Conservation (phyloP, 805 yeast genomes). For the Monosporozyma servazzii region DNA sequence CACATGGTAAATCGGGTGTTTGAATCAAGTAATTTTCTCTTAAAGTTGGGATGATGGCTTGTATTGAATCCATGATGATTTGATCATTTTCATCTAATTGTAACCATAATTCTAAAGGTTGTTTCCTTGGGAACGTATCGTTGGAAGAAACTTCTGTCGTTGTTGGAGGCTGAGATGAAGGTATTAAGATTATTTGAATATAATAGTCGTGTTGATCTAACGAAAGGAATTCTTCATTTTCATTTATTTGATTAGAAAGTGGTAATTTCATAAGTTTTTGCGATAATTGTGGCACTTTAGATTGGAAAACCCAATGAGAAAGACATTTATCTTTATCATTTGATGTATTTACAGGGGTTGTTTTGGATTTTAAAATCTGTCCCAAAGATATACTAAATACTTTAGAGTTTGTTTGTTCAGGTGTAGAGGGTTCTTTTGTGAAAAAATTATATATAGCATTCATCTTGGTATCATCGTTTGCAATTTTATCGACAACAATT, state of each 20-base stretch:
- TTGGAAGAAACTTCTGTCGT: background rate
- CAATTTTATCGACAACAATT: background rate
- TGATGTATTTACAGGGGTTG: background rate
- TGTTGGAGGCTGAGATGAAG: background rate
- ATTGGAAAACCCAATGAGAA: slow-evolving; percentile 13
- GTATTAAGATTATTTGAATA: slow-evolving; percentile 19
- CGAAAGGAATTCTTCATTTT: slow-evolving; percentile 9
- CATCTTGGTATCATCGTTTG: slow-evolving; percentile 11
- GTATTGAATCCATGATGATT: slow-evolving; percentile 16
- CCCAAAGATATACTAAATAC: slow-evolving; percentile 23
- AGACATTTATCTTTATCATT: no score
- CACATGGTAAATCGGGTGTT: slow-evolving; percentile 20
- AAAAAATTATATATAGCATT: slow-evolving; percentile 14
- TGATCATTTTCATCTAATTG: slow-evolving; percentile 23
- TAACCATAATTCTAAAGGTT: slow-evolving; percentile 24
- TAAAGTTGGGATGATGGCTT: slow-evolving; percentile 16
- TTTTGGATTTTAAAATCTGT: slow-evolving; percentile 10
- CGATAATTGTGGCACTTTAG: slow-evolving; percentile 18
- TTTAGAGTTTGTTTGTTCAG: slow-evolving; percentile 1
- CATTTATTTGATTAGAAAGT: slow-evolving; percentile 8
- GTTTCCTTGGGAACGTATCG: slow-evolving; percentile 8
- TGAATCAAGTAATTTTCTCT: slow-evolving; percentile 16
- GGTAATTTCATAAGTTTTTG: slow-evolving; percentile 19
- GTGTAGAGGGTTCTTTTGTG: background rate
- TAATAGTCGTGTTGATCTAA: slow-evolving; percentile 26